A percentile compares a stretch with the other conserved stretches of the same genome.
phyloP scores from a whole-genome alignment of 441 rosid genomes.

The Codiaeum variegatum region DNA sequence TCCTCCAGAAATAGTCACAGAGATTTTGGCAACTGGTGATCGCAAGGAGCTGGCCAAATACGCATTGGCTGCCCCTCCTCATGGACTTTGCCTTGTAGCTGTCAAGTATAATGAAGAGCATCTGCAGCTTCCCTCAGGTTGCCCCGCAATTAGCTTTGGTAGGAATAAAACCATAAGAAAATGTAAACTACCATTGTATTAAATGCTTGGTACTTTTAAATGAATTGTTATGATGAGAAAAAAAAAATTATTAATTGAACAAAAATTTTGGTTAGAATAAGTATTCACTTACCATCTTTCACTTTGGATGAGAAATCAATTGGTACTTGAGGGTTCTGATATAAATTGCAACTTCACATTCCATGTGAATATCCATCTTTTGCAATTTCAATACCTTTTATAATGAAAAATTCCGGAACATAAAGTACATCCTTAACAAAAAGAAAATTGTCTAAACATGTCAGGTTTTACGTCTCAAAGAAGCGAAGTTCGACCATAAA shows the following conservation, averaged over 20 bases:
- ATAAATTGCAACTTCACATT: too few relatives aligned
- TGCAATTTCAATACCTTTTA: background rate
- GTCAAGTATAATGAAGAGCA: constrained; percentile 62
- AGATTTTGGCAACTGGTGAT: constrained; percentile 57
- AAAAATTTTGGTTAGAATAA: background rate
- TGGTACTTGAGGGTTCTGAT: background rate
- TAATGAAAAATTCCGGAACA: background rate
- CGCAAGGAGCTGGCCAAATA: constrained; percentile 76
- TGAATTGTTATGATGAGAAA: background rate
- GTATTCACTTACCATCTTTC: background rate
- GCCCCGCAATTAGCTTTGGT: constrained; percentile 69
- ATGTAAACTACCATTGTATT: constrained; percentile 62
- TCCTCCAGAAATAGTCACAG: constrained; percentile 64
- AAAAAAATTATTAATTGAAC: background rate
- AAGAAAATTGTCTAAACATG: background rate
- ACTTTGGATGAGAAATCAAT: background rate
- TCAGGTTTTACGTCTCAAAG: constrained; percentile 47
- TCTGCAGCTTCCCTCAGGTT: constrained; percentile 52
- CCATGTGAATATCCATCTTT: too few relatives aligned
- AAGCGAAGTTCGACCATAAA: constrained; percentile 90
- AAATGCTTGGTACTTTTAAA: background rate
- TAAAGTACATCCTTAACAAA: background rate
- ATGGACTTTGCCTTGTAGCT: constrained; percentile 67
- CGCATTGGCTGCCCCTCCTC: constrained; percentile 58
- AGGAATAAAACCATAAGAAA: constrained; percentile 50